These are phyloP conservation scores for Metschnikowia corniflorae DNA, from an alignment of 805 yeast genomes.

Conservation along the genomic window DNA sequence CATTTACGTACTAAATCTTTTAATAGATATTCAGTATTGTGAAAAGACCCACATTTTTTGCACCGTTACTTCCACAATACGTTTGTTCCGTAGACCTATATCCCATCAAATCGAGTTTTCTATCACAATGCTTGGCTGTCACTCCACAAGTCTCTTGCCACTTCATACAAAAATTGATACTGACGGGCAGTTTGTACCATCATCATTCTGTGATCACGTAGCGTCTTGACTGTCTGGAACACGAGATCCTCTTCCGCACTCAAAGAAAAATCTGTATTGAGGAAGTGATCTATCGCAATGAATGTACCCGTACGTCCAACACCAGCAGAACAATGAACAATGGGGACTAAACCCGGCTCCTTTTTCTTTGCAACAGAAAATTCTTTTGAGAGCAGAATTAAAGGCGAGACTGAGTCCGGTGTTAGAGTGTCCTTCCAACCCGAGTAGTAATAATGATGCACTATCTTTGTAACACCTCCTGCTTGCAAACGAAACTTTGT, in stretches of 20 bases:
- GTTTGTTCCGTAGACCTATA: too few relatives aligned
- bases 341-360: conserved; percentile 24
- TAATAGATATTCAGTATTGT: too few relatives aligned
- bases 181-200: conserved; percentile 44
- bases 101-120: too few relatives aligned
- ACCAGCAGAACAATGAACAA: conserved; percentile 88
- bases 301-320: conserved; percentile 93
- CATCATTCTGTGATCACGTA: conserved; percentile 38
- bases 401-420: conserved; percentile 15
- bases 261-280: conserved; percentile 5
- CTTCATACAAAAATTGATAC: conserved; percentile 34
- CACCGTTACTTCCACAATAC: too few relatives aligned
- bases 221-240: conserved; percentile 22
- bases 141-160: conserved; percentile 15
- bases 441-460: conserved; percentile 16
- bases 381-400: conserved; percentile 12
- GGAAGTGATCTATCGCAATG: conserved; percentile 34
- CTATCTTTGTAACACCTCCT: conserved; percentile 17
- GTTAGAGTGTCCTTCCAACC: conserved; percentile 18
- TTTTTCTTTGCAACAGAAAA: conserved; percentile 4
- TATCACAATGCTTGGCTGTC: too few relatives aligned
- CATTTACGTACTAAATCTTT: too few relatives aligned
- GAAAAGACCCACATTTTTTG: too few relatives aligned
- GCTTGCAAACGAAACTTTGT: conserved; percentile 26
- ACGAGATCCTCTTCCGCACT: conserved; percentile 23